Conservation (phyloP, 202 grass and related monocot species). For the Hordeum pubiflorum region DNA sequence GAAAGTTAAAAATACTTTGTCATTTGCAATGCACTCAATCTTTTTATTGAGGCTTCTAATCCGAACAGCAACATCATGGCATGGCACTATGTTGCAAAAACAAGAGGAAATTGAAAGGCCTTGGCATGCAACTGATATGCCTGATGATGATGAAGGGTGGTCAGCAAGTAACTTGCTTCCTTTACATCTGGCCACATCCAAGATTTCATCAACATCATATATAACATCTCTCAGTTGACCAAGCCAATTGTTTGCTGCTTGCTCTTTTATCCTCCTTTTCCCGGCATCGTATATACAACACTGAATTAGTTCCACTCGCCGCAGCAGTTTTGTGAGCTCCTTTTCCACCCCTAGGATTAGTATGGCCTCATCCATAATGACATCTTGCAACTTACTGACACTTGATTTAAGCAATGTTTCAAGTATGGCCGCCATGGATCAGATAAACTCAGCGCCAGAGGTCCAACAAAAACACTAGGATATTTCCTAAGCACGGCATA, state of each 20-base stretch:
- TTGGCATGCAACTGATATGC: not conserved
- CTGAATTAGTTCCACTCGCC: not conserved
- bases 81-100: not conserved
- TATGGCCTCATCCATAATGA: not conserved
- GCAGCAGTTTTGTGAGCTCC: not conserved
- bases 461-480: too few relatives aligned
- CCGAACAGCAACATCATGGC: not conserved
- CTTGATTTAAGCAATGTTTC: not conserved
- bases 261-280: not conserved
- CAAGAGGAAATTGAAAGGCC: not conserved
- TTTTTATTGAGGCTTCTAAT: constrained; percentile 18
- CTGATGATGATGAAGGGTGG: not conserved
- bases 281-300: constrained; percentile 18
- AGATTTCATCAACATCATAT: constrained; percentile 35
- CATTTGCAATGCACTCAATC: constrained; percentile 10
- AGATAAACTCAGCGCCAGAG: too few relatives aligned
- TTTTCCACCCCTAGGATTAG: not conserved
- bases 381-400: not conserved
- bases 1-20: not conserved
- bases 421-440: not conserved
- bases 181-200: constrained; percentile 25
- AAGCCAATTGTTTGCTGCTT: constrained; percentile 5
- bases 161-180: constrained; percentile 3
- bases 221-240: constrained; percentile 22
- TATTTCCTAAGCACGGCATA: too few relatives aligned